Base-by-base conservation (phyloP, 2,329 filamentous ascomycete genomes). In the Neocatenulostroma microsporum region DNA sequence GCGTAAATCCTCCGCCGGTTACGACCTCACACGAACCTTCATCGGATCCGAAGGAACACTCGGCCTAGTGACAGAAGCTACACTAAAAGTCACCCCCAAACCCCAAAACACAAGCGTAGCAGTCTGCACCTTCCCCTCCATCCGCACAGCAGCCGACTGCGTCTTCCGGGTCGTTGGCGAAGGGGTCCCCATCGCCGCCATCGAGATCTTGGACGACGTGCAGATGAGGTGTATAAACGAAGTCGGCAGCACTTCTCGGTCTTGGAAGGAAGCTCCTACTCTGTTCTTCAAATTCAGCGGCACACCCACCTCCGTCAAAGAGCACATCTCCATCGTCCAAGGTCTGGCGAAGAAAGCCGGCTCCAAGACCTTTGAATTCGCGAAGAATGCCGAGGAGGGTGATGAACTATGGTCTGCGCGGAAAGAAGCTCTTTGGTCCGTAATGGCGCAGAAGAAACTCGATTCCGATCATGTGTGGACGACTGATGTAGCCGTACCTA, bases 11-110 rank as follows among this genome's bases (percentile, higher is more conserved):
- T 87, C 82, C 37, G 88, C 88, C 21, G 88, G 88, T 18, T 95
- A 95, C 63, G 87, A 95, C 59, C 73, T 95, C 34, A 94, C 86
- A 2, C 81, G 82, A 53, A 74, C 93, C 41, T 91, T 94, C 62
- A 82, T 94, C 60, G 88, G 88, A 30, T 88, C 82, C 50, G 88
- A 95, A 66, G 88, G 88, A 30, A 95, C 88, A 1, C 76, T 95
- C 2, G 88, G 88, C 7, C 74, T 95, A 10, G 84, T 94, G 25
- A 94, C 88, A 0, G 88, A 95, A 66, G 88, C 87, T 4, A 88
- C 82, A 3, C 69, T 95, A 49, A 94, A 93, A 65, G 70, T 95
- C 27, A 86, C 84, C 0, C 81, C 86, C 17, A 81, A 80, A 57
- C 87, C 88, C 1, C 77, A 82, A 48, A 81, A 78, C 42, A 83